Base-by-base conservation (phyloP, 805 yeast genomes). In the Middelhovenomyces tepae region DNA sequence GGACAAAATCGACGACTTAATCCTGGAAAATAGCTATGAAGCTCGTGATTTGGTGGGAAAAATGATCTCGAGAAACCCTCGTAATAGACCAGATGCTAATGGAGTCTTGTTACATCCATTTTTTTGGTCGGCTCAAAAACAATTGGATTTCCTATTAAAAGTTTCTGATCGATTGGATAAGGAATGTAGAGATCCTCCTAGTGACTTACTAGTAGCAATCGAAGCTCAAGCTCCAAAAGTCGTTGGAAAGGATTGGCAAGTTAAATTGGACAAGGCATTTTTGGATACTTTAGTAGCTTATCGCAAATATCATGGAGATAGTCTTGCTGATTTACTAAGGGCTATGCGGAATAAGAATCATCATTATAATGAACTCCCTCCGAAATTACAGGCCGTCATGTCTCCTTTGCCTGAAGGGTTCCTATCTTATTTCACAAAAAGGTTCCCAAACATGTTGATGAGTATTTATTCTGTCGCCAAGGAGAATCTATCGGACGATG, bases 281-380 rank as follows among this genome's bases (percentile, higher is more conserved):
- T 67, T 83, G 61, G 82, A 78, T 19, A 86, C 89, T 50, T 64
- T 91, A 43, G 95, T 94, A 13, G 84, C 83, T 51, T 91, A 85
- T 54, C 69, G 99, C 46, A 87, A 85, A 55, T 91, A 91, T 54
- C 78, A 79, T 43, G 71, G 80, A 1, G 74, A 70, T 37, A 81
- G 76, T 46, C 57, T 91, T 28, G 74, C 86, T 76, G 98, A 91
- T 54, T 59, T 91, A 32, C 58, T 91, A 38, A 65, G 99, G 38
- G 95, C 95, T 0, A 57, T 91, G 45, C 68, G 99, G 47, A 91
- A 91, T 60, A 91, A 91, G 56, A 79, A 84, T 50, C 97, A 91
- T 55, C 99, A 91, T 55, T 89, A 71, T 55, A 85, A 85, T 58
- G 98, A 91, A 54, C 60, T 87, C 51, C 95, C 95, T 1, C 66